These are phyloP conservation scores for Calonectria leucothoes DNA, from an alignment of 2,329 filamentous ascomycete species.

Conservation along the genomic window DNA sequence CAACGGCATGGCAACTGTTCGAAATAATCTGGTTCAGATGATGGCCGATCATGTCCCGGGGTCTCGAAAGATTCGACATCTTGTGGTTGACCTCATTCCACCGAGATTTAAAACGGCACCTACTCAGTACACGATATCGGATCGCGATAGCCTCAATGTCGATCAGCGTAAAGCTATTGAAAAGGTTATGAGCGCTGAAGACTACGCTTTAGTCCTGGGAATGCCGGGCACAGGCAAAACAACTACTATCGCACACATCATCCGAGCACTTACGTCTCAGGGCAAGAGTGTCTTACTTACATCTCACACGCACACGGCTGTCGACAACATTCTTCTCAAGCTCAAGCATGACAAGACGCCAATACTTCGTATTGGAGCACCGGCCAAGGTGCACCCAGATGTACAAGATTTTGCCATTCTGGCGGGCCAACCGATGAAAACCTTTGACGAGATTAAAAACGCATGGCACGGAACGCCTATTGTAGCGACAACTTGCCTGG, in stretches of 20 bases:
- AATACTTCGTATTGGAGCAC: slow-evolving; percentile 86
- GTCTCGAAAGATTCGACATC: slow-evolving; percentile 76
- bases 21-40: slow-evolving; percentile 92
- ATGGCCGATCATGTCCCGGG: slow-evolving; percentile 85
- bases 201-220: slow-evolving; percentile 96
- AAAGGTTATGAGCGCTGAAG: slow-evolving; percentile 94
- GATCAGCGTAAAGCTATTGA: slow-evolving; percentile 89
- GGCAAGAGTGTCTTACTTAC: slow-evolving; percentile 94
- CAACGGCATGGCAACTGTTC: slow-evolving; percentile 94
- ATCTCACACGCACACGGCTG: slow-evolving; percentile 96
- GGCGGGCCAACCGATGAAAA: slow-evolving; percentile 77
- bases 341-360: slow-evolving; percentile 82
- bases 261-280: slow-evolving; percentile 86
- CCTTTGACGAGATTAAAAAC: slow-evolving; percentile 84
- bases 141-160: slow-evolving; percentile 78
- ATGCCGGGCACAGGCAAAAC: slow-evolving; percentile 99
- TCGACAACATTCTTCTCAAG: slow-evolving; percentile 97
- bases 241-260: slow-evolving; percentile 97
- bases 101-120: slow-evolving; percentile 78
- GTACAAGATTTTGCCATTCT: slow-evolving; percentile 88
- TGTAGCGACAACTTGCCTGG: slow-evolving; percentile 94
- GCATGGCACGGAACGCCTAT: slow-evolving; percentile 89
- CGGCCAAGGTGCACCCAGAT: slow-evolving; percentile 87
- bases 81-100: slow-evolving; percentile 81
- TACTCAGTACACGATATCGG: slow-evolving; percentile 72